phyloP scores from a whole-genome alignment of 73 alveolate species.

The Loxodes magnus region DNA sequence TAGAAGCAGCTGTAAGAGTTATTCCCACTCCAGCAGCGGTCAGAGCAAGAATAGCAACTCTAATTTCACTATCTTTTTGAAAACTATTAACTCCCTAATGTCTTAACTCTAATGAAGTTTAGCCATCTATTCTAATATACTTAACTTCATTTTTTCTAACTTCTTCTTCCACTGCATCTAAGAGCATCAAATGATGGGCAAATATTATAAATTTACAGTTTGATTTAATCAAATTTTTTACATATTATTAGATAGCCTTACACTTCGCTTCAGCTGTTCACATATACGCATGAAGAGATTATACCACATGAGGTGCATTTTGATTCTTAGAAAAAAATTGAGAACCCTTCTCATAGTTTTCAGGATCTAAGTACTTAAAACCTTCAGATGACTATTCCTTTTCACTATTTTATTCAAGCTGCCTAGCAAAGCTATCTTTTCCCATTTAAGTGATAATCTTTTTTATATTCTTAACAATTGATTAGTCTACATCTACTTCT shows the following conservation, averaged over 20 bases:
- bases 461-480: constrained; percentile 26
- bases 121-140: constrained; percentile 92
- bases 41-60: constrained; percentile 77
- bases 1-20: constrained; percentile 93
- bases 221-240: constrained; percentile 62
- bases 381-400: too few species aligned
- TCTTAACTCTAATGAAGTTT: constrained; percentile 50
- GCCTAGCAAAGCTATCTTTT: too few species aligned
- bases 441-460: constrained; percentile 32
- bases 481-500: constrained; percentile 52
- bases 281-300: too few species aligned
- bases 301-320: too few species aligned
- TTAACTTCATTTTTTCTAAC: constrained; percentile 53
- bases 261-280: constrained; percentile 79
- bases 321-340: too few species aligned
- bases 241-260: constrained; percentile 66
- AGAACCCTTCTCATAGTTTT: too few species aligned
- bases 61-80: constrained; percentile 57
- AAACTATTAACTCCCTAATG: constrained; percentile 72
- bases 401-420: too few species aligned
- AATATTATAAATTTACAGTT: constrained; percentile 77
- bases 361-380: too few species aligned
- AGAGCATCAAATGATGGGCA: constrained; percentile 81
- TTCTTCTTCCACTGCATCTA: constrained; percentile 81
- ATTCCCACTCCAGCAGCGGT: constrained; percentile 92